Evolutionary conservation across 441 rosid species (phyloP).

Genomic region (Manihot esculenta): DNA sequence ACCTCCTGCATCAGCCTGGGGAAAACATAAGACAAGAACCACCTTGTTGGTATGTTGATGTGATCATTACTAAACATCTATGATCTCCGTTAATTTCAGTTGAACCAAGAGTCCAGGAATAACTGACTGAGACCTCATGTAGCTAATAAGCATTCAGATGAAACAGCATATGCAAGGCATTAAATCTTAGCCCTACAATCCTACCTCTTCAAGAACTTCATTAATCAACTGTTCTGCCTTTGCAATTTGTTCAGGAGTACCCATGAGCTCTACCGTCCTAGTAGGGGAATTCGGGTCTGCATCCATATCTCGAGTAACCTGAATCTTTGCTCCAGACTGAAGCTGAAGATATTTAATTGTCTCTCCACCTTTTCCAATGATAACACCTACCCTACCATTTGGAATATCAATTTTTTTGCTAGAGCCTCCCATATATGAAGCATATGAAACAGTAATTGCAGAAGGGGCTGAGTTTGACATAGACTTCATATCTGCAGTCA

Average conservation of each 20-base stretch:
- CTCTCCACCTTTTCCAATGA: conserved; percentile 96
- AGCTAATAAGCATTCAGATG: neutral
- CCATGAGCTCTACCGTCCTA: conserved; percentile 79
- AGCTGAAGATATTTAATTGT: conserved; percentile 90
- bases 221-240: conserved; percentile 87
- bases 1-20: conserved; percentile 93
- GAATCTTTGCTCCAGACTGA: conserved; percentile 98
- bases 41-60: neutral
- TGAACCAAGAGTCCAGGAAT: neutral
- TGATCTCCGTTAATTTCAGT: neutral
- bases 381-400: conserved; percentile 92
- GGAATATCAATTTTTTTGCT: conserved; percentile 92
- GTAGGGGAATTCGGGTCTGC: conserved; percentile 68
- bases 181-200: neutral
- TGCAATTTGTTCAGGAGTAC: conserved; percentile 77
- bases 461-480: conserved; percentile 42
- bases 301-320: conserved; percentile 92
- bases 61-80: neutral
- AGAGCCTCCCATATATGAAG: conserved; percentile 57
- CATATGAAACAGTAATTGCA: conserved; percentile 66
- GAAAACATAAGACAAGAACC: conserved; percentile 6
- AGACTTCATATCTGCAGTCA: conserved; percentile 44
- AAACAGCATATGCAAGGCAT: neutral
- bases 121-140: no score
- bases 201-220: conserved; percentile 90